Evolutionary conservation across 2,329 filamentous ascomycete genomes (phyloP), one percentile per base, ranked within the genome.

Genomic region (Polytolypa hystricis): DNA sequence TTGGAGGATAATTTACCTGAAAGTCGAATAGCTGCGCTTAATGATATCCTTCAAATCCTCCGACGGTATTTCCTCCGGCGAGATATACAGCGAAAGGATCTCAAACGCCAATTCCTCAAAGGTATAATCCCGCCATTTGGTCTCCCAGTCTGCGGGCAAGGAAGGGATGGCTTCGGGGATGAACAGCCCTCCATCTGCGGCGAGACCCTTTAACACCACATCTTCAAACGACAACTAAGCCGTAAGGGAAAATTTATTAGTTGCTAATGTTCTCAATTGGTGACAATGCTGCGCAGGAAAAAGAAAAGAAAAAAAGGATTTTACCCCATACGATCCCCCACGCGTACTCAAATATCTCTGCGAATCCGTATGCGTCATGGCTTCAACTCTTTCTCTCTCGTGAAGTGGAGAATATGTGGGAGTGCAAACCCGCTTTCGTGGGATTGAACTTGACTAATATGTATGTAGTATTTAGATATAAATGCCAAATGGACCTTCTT

Each of bases 191-290:
- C 85, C 84, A 54, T 95, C 87, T 30, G 74, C 70, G 40, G 85
- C 86, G 39, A 94, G 77, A 30, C 86, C 86, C 61, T 93, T 93
- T 46, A 94, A 70, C 27, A 94, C 85, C 31, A 86, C 86, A 37
- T 86, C 79, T 62, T 95, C 87, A 58, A 95, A 94, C 35, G 84
- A 87, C 49, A 93, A 51, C 57, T 60, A n/a, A n/a, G n/a, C n/a
- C n/a, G n/a, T n/a, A n/a, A n/a, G n/a, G n/a, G n/a, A n/a, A n/a
- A n/a, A n/a, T n/a, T n/a, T n/a, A n/a, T n/a, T n/a, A n/a, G n/a
- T n/a, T n/a, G n/a, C n/a, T n/a, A n/a, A n/a, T n/a, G n/a, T n/a
- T n/a, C n/a, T n/a, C n/a, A n/a, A n/a, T n/a, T n/a, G n/a, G n/a
- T n/a, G n/a, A n/a, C n/a, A n/a, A n/a, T n/a, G n/a, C n/a, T n/a